Conservation (phyloP, 495 filamentous ascomycete species). For the Glarea lozoyensis region DNA sequence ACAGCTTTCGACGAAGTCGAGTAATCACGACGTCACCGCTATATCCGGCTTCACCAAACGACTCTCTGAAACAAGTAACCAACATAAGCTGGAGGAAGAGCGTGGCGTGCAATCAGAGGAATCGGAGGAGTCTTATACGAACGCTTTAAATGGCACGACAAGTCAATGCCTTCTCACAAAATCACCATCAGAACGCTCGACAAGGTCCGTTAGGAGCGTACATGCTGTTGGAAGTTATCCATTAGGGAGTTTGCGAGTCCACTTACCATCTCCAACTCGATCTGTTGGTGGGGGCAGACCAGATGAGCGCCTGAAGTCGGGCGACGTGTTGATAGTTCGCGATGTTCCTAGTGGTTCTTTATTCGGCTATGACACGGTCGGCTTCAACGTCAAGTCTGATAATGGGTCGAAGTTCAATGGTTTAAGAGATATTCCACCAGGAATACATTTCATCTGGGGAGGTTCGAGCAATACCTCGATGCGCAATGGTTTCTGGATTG, state of each 20-base stretch:
- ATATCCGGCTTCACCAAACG: not conserved
- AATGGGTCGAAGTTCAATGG: conserved; percentile 41
- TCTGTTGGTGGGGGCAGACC: not conserved
- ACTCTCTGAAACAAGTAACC: not conserved
- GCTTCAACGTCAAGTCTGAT: conserved; percentile 25
- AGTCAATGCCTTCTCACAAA: conserved; percentile 9
- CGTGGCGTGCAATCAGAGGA: not conserved
- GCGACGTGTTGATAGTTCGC: conserved; percentile 34
- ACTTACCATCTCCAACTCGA: conserved; percentile 16
- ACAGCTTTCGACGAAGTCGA: conserved; percentile 12
- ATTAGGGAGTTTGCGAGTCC: conserved; percentile 28
- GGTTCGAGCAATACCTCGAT: conserved; percentile 33
- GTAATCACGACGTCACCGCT: not conserved
- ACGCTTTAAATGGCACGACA: not conserved
- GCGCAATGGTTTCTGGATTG: conserved; percentile 54
- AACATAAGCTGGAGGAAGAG: not conserved
- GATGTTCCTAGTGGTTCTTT: conserved; percentile 31
- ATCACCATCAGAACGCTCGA: conserved; percentile 7
- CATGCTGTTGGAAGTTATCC: conserved; percentile 26
- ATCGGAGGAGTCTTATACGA: conserved; percentile 6
- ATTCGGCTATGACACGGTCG: conserved; percentile 36
- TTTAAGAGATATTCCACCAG: conserved; percentile 49
- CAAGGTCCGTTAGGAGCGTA: conserved; percentile 18
- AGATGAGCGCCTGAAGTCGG: conserved; percentile 17
- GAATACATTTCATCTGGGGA: conserved; percentile 50